Evolutionary conservation across 305 asterid genomes (phyloP).

Genomic region (Fraxinus angustifolia): DNA sequence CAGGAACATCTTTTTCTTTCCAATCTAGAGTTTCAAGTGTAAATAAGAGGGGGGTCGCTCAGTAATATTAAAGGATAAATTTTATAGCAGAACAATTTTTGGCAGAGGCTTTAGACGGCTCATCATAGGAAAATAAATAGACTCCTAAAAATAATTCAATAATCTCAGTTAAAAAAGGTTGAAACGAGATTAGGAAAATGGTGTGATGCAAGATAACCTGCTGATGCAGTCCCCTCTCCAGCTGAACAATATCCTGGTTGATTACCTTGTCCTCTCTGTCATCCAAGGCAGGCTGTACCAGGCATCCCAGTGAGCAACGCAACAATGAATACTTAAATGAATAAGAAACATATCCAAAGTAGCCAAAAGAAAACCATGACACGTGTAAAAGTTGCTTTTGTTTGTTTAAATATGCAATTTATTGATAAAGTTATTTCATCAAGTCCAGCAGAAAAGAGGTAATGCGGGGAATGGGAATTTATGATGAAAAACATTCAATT

Average conservation of each 20-base stretch:
- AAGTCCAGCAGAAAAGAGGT: slow-evolving; percentile 7
- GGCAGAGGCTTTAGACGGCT: not conserved
- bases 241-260: slow-evolving; percentile 61
- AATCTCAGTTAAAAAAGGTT: not conserved
- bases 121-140: not conserved
- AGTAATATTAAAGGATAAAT: slow-evolving; percentile 6
- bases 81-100: not conserved
- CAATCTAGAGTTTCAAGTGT: slow-evolving; percentile 43
- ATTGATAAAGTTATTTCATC: slow-evolving; percentile 3
- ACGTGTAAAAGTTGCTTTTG: not conserved
- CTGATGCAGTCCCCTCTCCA: slow-evolving; percentile 57
- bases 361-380: not conserved
- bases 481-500: slow-evolving; percentile 6
- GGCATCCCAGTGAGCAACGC: slow-evolving; percentile 14
- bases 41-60: slow-evolving; percentile 20
- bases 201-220: slow-evolving; percentile 44
- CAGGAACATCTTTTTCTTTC: slow-evolving; percentile 58
- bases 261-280: slow-evolving; percentile 76
- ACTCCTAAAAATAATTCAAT: slow-evolving; percentile 2
- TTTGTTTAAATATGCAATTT: slow-evolving; percentile 10
- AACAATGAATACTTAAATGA: slow-evolving; percentile 3
- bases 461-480: not conserved
- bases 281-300: slow-evolving; percentile 73
- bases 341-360: not conserved
- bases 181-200: slow-evolving; percentile 4